These are phyloP conservation scores for Blastobotrys mokoenaii DNA, from an alignment of 805 yeast species.

Conservation along the genomic window DNA sequence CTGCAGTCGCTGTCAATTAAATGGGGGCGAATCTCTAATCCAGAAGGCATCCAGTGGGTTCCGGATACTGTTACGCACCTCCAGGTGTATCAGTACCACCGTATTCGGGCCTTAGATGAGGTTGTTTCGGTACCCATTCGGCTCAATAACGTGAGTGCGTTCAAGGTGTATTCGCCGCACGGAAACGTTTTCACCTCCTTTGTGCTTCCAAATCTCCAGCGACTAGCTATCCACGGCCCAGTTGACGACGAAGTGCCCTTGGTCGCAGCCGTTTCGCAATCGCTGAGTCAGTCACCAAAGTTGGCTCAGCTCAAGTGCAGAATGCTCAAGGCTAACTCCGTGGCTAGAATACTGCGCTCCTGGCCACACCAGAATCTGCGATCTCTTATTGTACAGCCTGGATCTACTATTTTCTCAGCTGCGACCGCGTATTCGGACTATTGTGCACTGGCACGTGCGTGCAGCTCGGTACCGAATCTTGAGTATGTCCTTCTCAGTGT, in stretches of 20 bases:
- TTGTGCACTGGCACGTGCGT: neutral
- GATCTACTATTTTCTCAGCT: neutral
- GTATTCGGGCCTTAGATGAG: neutral
- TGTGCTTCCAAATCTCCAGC: constrained; percentile 4
- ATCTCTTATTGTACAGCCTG: constrained; percentile 3
- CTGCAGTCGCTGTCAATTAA: constrained; percentile 3
- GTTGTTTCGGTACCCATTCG: neutral
- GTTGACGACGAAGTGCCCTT: constrained; percentile 4
- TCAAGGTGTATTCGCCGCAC: constrained; percentile 5
- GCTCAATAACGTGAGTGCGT: constrained; percentile 3
- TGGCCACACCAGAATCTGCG: neutral
- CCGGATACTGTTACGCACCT: constrained; percentile 3
- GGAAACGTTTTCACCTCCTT: constrained; percentile 2
- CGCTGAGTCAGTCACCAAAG: neutral
- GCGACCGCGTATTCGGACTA: neutral
- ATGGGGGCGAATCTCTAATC: constrained; percentile 5
- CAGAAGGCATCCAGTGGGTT: constrained; percentile 2
- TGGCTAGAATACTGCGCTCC: neutral
- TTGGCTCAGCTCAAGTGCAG: constrained; percentile 5
- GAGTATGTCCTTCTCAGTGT: neutral
- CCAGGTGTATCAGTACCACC: neutral
- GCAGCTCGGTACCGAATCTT: neutral
- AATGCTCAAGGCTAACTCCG: constrained; percentile 1
- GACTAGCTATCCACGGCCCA: constrained; percentile 5
- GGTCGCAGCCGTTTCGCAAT: neutral